Evolutionary conservation across 352 stramenopile genomes (phyloP), one percentile per base, ranked within the genome.

Genomic region (Globisporangium sylvaticum): DNA sequence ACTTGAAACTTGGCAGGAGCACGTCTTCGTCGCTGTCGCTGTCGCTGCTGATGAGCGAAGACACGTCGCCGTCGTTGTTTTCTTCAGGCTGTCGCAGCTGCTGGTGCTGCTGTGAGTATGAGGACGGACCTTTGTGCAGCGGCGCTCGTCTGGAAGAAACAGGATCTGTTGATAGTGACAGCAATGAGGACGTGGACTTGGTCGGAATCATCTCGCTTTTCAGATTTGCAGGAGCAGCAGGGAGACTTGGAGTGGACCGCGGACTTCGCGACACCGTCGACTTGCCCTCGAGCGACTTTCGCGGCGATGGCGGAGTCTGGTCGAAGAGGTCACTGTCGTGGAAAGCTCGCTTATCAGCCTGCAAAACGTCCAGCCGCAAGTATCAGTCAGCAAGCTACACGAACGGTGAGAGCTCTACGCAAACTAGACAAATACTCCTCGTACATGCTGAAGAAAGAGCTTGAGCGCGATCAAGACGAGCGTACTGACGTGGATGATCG

Each of bases 1-100:
- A 74, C 61, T 81, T 84, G 71, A 92, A 92, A 3, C 73, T 83
- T 25, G 83, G 85, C 8, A 77, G 66, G 0, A 92, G 67, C 20
- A 90, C 75, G 25, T 89, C 81, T 25, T 92, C 81, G 48, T 92
- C 83, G 60, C 69, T 89, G 31, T 92, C 84, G 56, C 80, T 91
- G 67, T 94, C 85, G 46, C 85, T 94, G 67, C 80, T 91, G 66
- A 93, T 91, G 52, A 93, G 78, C 15, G 77, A 78, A 27, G 85
- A 93, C 10, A 91, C 84, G 63, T 91, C 81, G 1, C 83, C 83
- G 31, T 88, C 73, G 32, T 84, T 79, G 34, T 59, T 71, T 48
- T 54, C 34, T 4, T 48, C 55, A 20, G 29, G 31, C 27, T 54
- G 29, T 4, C 25, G 64, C n/a, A 53, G 57, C 25, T 56, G 58